Conservation (phyloP, 805 yeast genomes). For the Blastobotrys attinorum region DNA sequence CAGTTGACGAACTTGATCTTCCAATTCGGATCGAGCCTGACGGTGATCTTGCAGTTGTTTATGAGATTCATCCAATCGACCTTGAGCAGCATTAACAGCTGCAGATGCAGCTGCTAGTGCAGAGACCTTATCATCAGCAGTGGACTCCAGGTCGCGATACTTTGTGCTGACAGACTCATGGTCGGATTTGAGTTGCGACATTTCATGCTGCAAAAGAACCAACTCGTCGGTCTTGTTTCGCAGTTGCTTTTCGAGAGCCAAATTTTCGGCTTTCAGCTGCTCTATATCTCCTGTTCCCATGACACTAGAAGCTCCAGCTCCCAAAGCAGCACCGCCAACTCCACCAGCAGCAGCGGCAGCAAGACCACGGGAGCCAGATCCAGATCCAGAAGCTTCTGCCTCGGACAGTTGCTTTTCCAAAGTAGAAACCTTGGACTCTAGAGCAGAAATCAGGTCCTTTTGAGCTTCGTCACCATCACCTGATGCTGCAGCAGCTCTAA, state of each 20-base stretch:
- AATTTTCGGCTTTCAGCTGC: slow-evolving; percentile 13
- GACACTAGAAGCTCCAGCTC: slow-evolving; percentile 1
- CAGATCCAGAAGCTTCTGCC: slow-evolving; percentile 1
- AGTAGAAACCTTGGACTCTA: slow-evolving; percentile 9
- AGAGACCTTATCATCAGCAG: slow-evolving; percentile 18
- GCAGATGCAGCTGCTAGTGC: slow-evolving; percentile 21
- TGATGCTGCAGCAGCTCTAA: not conserved
- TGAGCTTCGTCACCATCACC: slow-evolving; percentile 1
- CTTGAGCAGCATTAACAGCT: slow-evolving; percentile 21
- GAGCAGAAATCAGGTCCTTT: slow-evolving; percentile 1
- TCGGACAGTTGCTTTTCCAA: slow-evolving; percentile 14
- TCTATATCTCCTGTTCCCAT: slow-evolving; percentile 7
- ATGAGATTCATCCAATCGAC: slow-evolving; percentile 10
- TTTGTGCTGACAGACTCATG: slow-evolving; percentile 8
- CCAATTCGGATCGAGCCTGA: slow-evolving; percentile 12
- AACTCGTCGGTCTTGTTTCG: slow-evolving; percentile 16
- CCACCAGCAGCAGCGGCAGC: too few relatives aligned
- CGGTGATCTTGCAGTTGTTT: slow-evolving; percentile 15
- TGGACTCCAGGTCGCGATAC: slow-evolving; percentile 12
- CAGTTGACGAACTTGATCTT: slow-evolving; percentile 12
- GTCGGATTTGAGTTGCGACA: slow-evolving; percentile 9
- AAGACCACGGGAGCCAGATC: too few relatives aligned
- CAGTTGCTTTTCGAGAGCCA: slow-evolving; percentile 19
- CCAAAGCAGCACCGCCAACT: too few relatives aligned
- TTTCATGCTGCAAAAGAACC: slow-evolving; percentile 13